phyloP scores from a whole-genome alignment of 1,284 basidiomycete genomes.

The Kwoniella shivajii region DNA sequence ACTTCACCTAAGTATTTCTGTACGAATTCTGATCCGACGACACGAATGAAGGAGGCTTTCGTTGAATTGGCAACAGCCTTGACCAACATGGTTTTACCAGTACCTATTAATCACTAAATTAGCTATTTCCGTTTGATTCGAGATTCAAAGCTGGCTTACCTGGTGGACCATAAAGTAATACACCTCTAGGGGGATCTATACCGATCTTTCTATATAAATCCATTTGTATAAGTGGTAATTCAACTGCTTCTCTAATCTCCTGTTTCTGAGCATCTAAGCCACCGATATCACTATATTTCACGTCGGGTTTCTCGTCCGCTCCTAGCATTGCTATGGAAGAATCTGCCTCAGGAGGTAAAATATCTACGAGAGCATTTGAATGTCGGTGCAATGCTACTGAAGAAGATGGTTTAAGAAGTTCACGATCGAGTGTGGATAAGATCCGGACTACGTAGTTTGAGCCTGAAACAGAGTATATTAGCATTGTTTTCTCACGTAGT shows the following conservation, averaged over 20 bases:
- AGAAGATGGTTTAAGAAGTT: conserved; percentile 93
- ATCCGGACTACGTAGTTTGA: conserved; percentile 99
- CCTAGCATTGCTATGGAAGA: conserved; percentile 94
- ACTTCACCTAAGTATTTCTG: conserved; percentile 97
- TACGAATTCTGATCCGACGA: conserved; percentile 97
- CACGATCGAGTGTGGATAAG: conserved; percentile 93
- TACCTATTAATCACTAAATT: conserved; percentile 63
- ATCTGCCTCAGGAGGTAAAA: conserved; percentile 97
- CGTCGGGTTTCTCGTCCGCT: conserved; percentile 90
- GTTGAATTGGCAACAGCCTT: conserved; percentile 98
- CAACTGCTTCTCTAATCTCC: conserved; percentile 98
- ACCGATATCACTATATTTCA: conserved; percentile 86
- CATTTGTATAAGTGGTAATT: conserved; percentile 95
- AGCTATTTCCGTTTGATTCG: too few species aligned
- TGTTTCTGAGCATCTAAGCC: conserved; percentile 99
- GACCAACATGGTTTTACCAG: conserved; percentile 99
- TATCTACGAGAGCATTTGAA: conserved; percentile 97
- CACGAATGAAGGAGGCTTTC: conserved; percentile 95
- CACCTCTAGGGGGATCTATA: conserved; percentile 96
- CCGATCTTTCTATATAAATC: conserved; percentile 99
- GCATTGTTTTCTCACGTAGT: too few species aligned
- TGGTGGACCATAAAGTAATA: conserved; percentile 89
- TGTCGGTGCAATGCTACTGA: conserved; percentile 98
- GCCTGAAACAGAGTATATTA: conserved; percentile 48
- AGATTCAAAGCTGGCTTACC: conserved; percentile 57